Evolutionary conservation across 1,284 basidiomycete genomes (phyloP).

Genomic region (Leccinum insolens): DNA sequence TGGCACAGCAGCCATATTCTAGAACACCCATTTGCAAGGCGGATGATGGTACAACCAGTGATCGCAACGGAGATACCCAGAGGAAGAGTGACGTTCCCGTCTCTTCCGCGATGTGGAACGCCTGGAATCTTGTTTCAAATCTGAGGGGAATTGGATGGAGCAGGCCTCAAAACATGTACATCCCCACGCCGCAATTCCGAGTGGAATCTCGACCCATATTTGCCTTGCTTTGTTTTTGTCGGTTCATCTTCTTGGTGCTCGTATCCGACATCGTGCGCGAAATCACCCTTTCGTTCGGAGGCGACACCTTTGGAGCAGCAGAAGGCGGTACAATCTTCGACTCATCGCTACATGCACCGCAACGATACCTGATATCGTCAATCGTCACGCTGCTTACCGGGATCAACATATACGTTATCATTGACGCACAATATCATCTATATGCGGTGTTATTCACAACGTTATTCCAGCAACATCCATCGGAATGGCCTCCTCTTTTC

Average conservation of each 20-base stretch:
- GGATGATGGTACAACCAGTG: background rate
- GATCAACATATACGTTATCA: conserved; percentile 41
- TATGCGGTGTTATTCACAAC: conserved; percentile 45
- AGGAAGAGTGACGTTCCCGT: conserved; percentile 4
- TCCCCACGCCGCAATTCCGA: conserved; percentile 16
- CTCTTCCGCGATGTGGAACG: conserved; percentile 27
- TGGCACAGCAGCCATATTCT: conserved; percentile 18
- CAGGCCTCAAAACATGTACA: conserved; percentile 8
- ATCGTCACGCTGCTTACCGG: conserved; percentile 45
- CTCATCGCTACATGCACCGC: conserved; percentile 38
- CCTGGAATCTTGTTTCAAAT: conserved; percentile 31
- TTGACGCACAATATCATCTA: conserved; percentile 47
- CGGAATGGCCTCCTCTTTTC: conserved; percentile 47
- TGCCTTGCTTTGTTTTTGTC: conserved; percentile 21
- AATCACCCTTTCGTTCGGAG: conserved; percentile 18
- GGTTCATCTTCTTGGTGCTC: conserved; percentile 6
- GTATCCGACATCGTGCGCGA: conserved; percentile 11
- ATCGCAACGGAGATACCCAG: background rate
- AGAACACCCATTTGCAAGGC: conserved; percentile 17
- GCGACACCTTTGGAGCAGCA: conserved; percentile 27
- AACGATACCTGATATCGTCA: conserved; percentile 47
- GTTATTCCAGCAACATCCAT: conserved; percentile 37
- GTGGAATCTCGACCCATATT: conserved; percentile 27
- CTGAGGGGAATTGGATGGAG: conserved; percentile 33
- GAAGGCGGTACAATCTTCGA: conserved; percentile 55